Percentiles rank a stretch among this genome's conserved stretches.
Conservation (phyloP, 441 rosid genomes). For the Manihot esculenta region DNA sequence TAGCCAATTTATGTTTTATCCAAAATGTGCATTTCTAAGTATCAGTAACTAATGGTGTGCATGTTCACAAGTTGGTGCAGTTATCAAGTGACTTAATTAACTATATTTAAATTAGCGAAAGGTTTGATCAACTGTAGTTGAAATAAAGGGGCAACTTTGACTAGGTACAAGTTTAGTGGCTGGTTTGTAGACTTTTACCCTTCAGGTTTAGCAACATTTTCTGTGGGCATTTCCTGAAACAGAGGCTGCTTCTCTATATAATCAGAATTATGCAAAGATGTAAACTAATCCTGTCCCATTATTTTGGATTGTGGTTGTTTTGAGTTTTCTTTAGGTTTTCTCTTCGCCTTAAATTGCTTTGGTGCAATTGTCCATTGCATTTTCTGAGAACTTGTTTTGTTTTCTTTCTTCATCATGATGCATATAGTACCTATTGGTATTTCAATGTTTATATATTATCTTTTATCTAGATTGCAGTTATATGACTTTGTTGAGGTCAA, state of each 20-base stretch:
- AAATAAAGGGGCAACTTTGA: too few relatives aligned
- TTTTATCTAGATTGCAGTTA: conserved; percentile 36
- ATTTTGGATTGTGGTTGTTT: not conserved
- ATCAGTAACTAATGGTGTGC: too few relatives aligned
- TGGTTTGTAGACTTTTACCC: too few relatives aligned
- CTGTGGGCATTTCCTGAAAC: not conserved
- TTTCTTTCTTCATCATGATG: not conserved
- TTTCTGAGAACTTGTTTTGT: not conserved
- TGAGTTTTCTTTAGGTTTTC: not conserved
- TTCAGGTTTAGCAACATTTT: conserved; percentile 4
- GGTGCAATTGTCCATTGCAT: not conserved
- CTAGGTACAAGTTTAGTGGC: too few relatives aligned
- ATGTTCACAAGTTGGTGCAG: too few relatives aligned
- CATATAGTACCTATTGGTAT: not conserved
- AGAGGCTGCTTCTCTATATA: not conserved
- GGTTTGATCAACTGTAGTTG: too few relatives aligned
- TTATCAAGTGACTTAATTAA: too few relatives aligned
- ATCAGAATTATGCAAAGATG: not conserved
- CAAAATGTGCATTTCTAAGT: too few relatives aligned
- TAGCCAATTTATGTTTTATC: too few relatives aligned
- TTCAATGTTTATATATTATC: not conserved
- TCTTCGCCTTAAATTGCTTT: not conserved
- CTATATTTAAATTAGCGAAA: too few relatives aligned
- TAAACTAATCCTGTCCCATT: not conserved
- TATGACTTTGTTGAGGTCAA: conserved; percentile 40